Base-by-base conservation (phyloP, 1,139 yeast genomes). In the Nakaseomyces nivariensis region DNA sequence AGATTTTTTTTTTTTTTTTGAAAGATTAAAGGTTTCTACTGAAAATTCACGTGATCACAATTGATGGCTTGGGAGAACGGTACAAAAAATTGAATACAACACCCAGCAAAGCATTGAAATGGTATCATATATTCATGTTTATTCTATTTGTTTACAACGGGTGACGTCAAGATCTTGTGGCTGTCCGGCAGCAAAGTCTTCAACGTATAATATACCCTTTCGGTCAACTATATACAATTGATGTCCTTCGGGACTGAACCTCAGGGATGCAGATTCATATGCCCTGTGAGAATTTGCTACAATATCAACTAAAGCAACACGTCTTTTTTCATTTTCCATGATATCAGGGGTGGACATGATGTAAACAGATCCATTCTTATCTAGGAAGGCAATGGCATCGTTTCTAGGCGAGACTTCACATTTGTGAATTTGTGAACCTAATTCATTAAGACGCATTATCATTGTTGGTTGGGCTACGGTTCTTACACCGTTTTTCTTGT, bases 141-240 rank as follows among this genome's bases (percentile, higher is more conserved):
- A 45, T 7, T 31, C 47, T 24, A 81, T 69, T 41, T 81, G 76
- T 61, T 81, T 82, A 67, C 94, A 82, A 63, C 85, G 81, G 17
- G 86, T 78, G 10, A 86, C 84, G n/a, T 85, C 89, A n/a, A 78
- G 77, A 58, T 81, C 84, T 55, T 79, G 81, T 1, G 94, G 92
- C 11, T 81, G 68, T 4, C 95, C 96, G 49, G 89, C 90, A 13
- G 95, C 86, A 66, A 88, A 90, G 66, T 90, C 97, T 60, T 85
- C 87, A 26, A 88, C 78, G 56, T 81, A 80, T 47, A 89, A 71
- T 1, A 79, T 67, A 0, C 97, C 97, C 59, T 85, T 86, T 41
- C 96, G 72, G 66, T 90, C 97, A 10, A 88, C 75, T 4, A 81
- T 75, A 57, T 80, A 82, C 24, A 90, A 71, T 54, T 81, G 81